Base-by-base conservation (phyloP, 148 eudicot genomes). In the Linanthus parryae region DNA sequence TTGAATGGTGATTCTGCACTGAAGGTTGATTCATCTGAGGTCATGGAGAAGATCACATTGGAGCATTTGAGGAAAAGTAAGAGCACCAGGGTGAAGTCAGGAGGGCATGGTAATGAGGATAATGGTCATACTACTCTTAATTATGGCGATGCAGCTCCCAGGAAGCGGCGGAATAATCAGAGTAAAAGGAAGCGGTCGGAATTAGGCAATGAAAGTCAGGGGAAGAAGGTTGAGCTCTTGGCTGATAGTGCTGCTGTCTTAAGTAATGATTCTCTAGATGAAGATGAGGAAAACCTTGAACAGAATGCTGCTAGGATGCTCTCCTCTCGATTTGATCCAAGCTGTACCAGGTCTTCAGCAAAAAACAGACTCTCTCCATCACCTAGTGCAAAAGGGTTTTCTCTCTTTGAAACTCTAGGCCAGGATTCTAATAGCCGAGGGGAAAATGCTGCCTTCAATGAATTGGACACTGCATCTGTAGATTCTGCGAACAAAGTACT, bases 261-360 rank as follows among this genome's bases (percentile, higher is more conserved):
- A 19, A 33, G 17, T 57, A 69, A 46, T 31, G 81, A 59, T 57
- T 65, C 66, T 31, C 69, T 34, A 34, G 74, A 66, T 3, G 95
- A 88, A 48, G 84, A 88, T 58, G 99, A 91, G 71, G 89, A 83
- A 61, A 91, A 88, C 49, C 95, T 94, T 22, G 99, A 94, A 67
- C 82, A 67, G 55, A 88, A 94, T 78, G 99, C 99, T 13, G 95
- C 96, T 6, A 85, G 76, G 72, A 94, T 94, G 99, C 96, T 94
- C 27, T 94, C 99, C 24, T 94, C 96, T 62, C 80, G 96, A 51
- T 94, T 94, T 73, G 91, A 87, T 65, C 95, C 96, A 7, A 78
- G 86, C 38, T 88, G 95, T 56, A 82, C 92, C 24, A 75, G 75
- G 13, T 69, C 68, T 64, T 62, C 84, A 42, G 63, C 73, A 12